Evolutionary conservation across 768 basidiomycete species (phyloP).

Genomic region (Calocybe gangraenosa): DNA sequence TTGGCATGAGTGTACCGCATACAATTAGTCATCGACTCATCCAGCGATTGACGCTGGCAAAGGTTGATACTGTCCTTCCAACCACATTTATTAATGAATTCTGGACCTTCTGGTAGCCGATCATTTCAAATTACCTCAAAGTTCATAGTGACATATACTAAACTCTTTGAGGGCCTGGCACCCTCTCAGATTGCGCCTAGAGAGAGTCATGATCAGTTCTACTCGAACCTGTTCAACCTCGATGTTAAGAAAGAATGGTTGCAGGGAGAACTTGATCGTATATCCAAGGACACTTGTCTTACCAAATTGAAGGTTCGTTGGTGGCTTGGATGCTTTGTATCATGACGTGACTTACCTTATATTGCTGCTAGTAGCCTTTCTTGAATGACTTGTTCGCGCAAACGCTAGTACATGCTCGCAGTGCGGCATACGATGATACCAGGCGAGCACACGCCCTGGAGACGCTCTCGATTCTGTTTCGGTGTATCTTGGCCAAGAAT

Average conservation of each 20-base stretch:
- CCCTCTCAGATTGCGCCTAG: constrained; percentile 41
- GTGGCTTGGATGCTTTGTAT: background rate
- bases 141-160: constrained; percentile 42
- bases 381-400: constrained; percentile 44
- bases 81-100: constrained; percentile 15
- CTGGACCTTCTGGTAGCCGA: constrained; percentile 4
- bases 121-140: constrained; percentile 34
- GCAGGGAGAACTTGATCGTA: constrained; percentile 29
- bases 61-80: too few species aligned
- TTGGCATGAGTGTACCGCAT: too few species aligned
- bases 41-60: too few species aligned
- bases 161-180: constrained; percentile 47
- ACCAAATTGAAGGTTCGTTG: constrained; percentile 48
- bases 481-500: constrained; percentile 51
- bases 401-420: constrained; percentile 38
- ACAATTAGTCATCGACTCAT: background rate
- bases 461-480: constrained; percentile 43
- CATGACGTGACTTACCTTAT: constrained; percentile 8
- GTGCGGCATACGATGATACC: constrained; percentile 29
- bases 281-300: constrained; percentile 48
- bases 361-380: constrained; percentile 41
- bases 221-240: constrained; percentile 46
- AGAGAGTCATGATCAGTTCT: constrained; percentile 44
- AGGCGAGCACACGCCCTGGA: constrained; percentile 44
- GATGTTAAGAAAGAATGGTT: constrained; percentile 49